Evolutionary conservation across 805 yeast species (phyloP).

Genomic region (Metschnikowia lachancei): DNA sequence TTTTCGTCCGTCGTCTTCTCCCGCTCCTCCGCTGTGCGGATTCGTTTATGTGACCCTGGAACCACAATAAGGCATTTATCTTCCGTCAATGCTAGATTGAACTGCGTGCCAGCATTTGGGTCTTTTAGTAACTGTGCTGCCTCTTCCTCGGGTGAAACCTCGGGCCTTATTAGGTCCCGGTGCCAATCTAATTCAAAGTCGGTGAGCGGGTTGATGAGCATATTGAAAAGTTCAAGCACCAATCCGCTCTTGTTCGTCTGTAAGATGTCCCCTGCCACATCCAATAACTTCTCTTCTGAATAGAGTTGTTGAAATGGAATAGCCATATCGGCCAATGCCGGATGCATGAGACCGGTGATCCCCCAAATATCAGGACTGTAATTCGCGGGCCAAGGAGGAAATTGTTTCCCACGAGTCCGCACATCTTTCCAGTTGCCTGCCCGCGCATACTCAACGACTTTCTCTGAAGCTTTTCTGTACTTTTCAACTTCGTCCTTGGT

Average conservation of each 20-base stretch:
- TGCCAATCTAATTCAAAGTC: constrained; percentile 57
- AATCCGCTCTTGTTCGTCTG: constrained; percentile 35
- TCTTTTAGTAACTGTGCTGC: constrained; percentile 34
- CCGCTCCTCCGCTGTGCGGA: constrained; percentile 46
- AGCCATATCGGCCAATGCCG: constrained; percentile 39
- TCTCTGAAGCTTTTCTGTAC: constrained; percentile 37
- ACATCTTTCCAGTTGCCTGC: constrained; percentile 49
- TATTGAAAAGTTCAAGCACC: constrained; percentile 49
- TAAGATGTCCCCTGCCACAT: constrained; percentile 42
- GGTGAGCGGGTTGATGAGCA: constrained; percentile 51
- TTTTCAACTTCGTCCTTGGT: constrained; percentile 37
- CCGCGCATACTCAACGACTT: constrained; percentile 41
- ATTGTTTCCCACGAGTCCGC: constrained; percentile 51
- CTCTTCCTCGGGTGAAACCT: constrained; percentile 45
- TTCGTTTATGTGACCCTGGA: constrained; percentile 46
- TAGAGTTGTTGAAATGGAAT: constrained; percentile 41
- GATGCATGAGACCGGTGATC: constrained; percentile 46
- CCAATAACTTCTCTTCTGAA: constrained; percentile 37
- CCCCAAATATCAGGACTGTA: constrained; percentile 56
- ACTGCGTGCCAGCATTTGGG: constrained; percentile 50
- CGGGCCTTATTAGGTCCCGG: constrained; percentile 49
- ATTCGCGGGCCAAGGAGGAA: constrained; percentile 56
- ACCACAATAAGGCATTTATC: constrained; percentile 48
- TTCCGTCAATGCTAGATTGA: constrained; percentile 47
- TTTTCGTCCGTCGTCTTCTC: constrained; percentile 34